Evolutionary conservation across 192 early-diverging fungal genomes (phyloP).

Genomic region (Jimgerdemannia flammicorona): DNA sequence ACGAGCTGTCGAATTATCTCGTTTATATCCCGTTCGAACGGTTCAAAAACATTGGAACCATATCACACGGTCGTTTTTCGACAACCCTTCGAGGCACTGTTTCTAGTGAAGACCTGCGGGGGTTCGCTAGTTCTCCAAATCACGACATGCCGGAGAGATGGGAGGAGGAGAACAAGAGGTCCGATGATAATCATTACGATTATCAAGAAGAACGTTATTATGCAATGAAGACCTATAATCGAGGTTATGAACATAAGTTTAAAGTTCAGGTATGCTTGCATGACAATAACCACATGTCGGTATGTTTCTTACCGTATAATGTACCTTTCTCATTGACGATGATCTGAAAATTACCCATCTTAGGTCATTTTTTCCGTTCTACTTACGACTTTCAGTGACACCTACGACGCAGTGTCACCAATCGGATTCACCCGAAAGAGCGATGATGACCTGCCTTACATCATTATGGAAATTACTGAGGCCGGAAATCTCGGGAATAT

Average conservation of each 20-base stretch:
- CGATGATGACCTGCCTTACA: not conserved
- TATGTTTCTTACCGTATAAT: not conserved
- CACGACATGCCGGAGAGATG: not conserved
- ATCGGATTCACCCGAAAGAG: not conserved
- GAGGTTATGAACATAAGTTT: too few relatives aligned
- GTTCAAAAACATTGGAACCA: not conserved
- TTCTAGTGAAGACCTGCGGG: not conserved
- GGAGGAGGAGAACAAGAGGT: not conserved
- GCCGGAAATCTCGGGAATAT: not conserved
- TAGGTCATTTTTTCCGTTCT: not conserved
- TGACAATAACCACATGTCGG: too few relatives aligned
- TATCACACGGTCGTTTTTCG: not conserved
- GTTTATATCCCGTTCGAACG: not conserved
- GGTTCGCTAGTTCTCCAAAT: not conserved
- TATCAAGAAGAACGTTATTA: not conserved
- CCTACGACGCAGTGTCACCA: not conserved
- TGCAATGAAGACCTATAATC: not conserved
- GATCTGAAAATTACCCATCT: not conserved
- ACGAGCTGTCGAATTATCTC: not conserved
- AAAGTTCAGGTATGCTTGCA: too few relatives aligned
- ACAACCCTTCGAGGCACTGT: not conserved
- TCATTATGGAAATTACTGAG: not conserved
- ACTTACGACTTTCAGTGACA: not conserved
- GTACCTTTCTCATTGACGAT: too few relatives aligned
- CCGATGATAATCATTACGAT: not conserved